Conservation (phyloP, 2,329 filamentous ascomycete genomes). For the Emydomyces testavorans region DNA sequence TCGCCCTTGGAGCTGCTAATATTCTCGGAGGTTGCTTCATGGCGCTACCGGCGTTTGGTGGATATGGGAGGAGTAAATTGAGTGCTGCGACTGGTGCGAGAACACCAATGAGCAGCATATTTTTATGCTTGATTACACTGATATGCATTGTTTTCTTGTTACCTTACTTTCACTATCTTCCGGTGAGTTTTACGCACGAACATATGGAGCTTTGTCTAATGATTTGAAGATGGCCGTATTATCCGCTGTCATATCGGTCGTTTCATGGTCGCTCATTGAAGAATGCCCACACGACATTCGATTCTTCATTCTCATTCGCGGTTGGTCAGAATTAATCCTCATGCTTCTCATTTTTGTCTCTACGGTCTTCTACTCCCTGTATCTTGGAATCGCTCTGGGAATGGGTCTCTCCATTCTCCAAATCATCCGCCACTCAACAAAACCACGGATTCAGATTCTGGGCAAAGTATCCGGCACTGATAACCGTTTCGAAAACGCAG, state of each 20-base stretch:
- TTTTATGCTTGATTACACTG: constrained; percentile 71
- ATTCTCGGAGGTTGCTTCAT: constrained; percentile 85
- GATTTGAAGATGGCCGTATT: constrained; percentile 72
- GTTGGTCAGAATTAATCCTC: constrained; percentile 72
- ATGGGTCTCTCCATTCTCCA: constrained; percentile 82
- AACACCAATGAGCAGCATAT: constrained; percentile 85
- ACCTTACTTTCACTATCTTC: constrained; percentile 88
- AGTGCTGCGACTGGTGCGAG: constrained; percentile 84
- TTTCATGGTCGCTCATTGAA: constrained; percentile 88
- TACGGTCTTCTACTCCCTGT: constrained; percentile 90
- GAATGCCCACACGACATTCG: constrained; percentile 84
- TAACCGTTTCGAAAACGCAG: constrained; percentile 75
- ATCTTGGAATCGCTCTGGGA: constrained; percentile 84
- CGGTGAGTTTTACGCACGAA: constrained; percentile 47
- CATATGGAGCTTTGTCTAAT: background rate
- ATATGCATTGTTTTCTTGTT: constrained; percentile 70
- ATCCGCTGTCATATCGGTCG: constrained; percentile 86
- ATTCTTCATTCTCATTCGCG: constrained; percentile 78
- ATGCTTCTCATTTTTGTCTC: constrained; percentile 85
- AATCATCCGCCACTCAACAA: constrained; percentile 79
- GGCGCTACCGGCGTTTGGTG: constrained; percentile 85
- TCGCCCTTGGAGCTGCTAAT: constrained; percentile 83
- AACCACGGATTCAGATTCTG: constrained; percentile 89
- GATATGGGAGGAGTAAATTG: constrained; percentile 91
- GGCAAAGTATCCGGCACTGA: constrained; percentile 71